Conservation (phyloP, 108 stramenopile species). For the Conticribra guillardii region DNA sequence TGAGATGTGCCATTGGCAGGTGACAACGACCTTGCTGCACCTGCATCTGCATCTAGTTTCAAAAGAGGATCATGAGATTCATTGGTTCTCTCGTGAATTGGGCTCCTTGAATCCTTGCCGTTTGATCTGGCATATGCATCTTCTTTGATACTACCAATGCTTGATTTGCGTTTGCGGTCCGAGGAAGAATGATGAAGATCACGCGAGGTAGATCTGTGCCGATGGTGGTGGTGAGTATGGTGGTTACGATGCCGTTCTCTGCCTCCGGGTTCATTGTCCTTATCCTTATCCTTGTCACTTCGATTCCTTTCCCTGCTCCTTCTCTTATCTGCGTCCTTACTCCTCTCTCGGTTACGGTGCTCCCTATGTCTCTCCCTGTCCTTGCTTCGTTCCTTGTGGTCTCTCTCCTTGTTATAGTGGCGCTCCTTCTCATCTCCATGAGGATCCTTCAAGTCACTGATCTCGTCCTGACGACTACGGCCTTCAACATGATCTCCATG, state of each 20-base stretch:
- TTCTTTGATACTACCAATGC: conserved; percentile 3
- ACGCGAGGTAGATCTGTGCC: background rate
- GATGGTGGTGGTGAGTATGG: background rate
- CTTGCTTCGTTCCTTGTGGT: background rate
- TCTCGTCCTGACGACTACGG: background rate
- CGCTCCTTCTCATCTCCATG: background rate
- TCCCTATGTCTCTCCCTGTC: background rate
- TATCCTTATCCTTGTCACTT: too few species aligned
- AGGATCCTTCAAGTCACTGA: background rate
- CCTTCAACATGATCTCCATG: background rate
- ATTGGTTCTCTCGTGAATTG: background rate
- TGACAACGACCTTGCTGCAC: background rate
- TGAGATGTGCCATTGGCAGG: too few species aligned
- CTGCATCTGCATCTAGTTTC: background rate
- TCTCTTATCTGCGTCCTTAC: background rate
- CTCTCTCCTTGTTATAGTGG: background rate
- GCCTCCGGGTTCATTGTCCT: too few species aligned
- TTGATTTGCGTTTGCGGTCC: background rate
- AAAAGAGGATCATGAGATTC: background rate
- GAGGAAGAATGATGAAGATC: background rate
- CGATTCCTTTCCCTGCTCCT: background rate
- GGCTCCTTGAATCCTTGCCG: background rate
- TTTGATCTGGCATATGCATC: background rate
- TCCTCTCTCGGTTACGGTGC: background rate
- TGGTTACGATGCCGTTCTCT: background rate